These are phyloP conservation scores for Hericium rajendrae DNA, from an alignment of 768 basidiomycete genomes.

Conservation along the genomic window DNA sequence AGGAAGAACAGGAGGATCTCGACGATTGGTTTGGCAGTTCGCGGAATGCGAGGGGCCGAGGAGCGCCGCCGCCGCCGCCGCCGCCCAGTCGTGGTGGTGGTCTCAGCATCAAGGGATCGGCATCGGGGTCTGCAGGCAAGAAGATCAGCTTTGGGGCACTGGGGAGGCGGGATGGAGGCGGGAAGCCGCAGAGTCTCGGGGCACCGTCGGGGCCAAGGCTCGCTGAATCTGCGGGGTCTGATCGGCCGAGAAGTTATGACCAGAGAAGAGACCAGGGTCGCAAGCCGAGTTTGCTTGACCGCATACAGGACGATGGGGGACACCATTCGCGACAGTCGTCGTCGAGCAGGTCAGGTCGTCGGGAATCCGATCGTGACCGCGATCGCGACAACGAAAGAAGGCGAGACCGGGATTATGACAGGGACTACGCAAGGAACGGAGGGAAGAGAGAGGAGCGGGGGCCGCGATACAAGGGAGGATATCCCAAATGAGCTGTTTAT, in stretches of 20 bases:
- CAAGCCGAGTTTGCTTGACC: constrained; percentile 7
- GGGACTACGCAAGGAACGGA: neutral
- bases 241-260: neutral
- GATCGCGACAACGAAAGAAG: constrained; percentile 16
- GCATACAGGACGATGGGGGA: constrained; percentile 13
- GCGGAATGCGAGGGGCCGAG: constrained; percentile 22
- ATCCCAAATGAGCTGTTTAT: constrained; percentile 16
- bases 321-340: too few relatives aligned
- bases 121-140: neutral
- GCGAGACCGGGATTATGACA: constrained; percentile 11
- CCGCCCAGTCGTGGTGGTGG: constrained; percentile 25
- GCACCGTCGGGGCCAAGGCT: neutral
- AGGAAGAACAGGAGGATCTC: constrained; percentile 40
- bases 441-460: constrained; percentile 13
- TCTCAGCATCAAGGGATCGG: neutral
- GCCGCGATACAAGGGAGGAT: constrained; percentile 24
- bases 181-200: neutral
- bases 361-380: constrained; percentile 14
- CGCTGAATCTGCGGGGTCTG: neutral
- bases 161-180: neutral
- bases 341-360: neutral
- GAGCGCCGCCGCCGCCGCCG: constrained; percentile 24
- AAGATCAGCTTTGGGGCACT: neutral
- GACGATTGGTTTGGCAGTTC: constrained; percentile 59
- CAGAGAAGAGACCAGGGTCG: neutral